Base-by-base conservation (phyloP, 441 rosid species). In the Heliophila coronopifolia region DNA sequence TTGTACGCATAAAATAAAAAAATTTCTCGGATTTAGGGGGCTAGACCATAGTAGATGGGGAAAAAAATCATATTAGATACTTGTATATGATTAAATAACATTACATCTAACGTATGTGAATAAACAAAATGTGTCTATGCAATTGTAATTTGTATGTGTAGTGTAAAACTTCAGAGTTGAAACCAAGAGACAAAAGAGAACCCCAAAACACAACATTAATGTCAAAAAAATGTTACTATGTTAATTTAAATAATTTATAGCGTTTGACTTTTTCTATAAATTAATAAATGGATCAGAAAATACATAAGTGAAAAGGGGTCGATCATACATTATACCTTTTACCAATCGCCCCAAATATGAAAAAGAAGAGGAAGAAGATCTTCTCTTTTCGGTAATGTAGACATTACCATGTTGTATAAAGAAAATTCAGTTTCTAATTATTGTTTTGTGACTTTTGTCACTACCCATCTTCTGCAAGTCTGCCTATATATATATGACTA, bases 381-480 rank as follows among this genome's bases (percentile, higher is more conserved):
- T 25, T 22, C 35, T 36, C 12, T 41, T 54, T 37, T 24, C 30
- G 50, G 44, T 32, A 33, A 54, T 24, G 8, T 27, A 54, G 10
- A 39, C 44, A 46, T 39, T 12, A 54, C 40, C n/a, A n/a, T 50
- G 26, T 27, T 25, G 28, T 57, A 57, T 15, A 20, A 11, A 57
- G 15, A 3, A 5, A 26, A 33, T 8, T 9, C 36, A 19, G n/a
- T 34, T 14, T 48, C 22, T 36, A 36, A 22, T 50, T 20, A 4
- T 2, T 2, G 23, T 20, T 36, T 46, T 50, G 54, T 44, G n/a
- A n/a, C n/a, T n/a, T 35, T 43, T 33, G 50, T 65, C 64, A 43
- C 69, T 65, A 59, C 54, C 65, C 69, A 58, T 53, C 26, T 32
- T 65, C 70, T 65, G 70, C 65, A 51, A 65, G 50, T 44, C 65